Evolutionary conservation across 2,329 filamentous ascomycete species (phyloP), one percentile per base, ranked within the genome.

Genomic region (Geoglossum cookeanum): DNA sequence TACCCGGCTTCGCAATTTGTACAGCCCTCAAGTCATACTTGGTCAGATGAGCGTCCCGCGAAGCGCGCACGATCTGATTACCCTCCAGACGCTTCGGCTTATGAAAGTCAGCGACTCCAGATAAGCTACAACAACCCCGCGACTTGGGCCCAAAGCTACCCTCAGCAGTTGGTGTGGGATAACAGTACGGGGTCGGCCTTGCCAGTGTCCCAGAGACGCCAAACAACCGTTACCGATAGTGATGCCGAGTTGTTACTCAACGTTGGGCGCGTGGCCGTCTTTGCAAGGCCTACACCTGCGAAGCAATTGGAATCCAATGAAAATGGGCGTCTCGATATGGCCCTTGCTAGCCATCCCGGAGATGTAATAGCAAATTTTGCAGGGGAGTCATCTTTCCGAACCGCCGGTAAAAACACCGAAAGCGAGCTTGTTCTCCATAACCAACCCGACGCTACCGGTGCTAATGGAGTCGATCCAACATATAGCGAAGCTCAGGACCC

Each of bases 1-100:
- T 47, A 63, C 61, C 49, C 58, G 59, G 58, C 47, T 61, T 62
- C 17, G 58, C 63, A 47, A 56, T 17, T 58, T 55, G 60, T 64
- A 53, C 60, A 67, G 48, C 59, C 67, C 57, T 51, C 64, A 69
- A 54, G 59, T 63, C 53, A 63, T 61, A 49, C 52, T 29, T 22
- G 7, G 47, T 61, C 64, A 27, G 64, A 68, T 53, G 74, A 80
- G 62, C 72, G 77, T 52, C 78, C 79, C 3, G 68, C 77, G 22
- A 83, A 83, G 67, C 75, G 80, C 47, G 74, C 78, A 54, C 75
- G 79, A 60, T 82, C 55, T 63, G 71, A 76, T 62, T 68, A 75
- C 55, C 69, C 71, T 15, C 73, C 74, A 30, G 74, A 57, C 3
- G 29, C 30, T 32, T 44, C 27, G 3, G 35, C 54, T 7, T 15